A percentile compares a stretch with the other conserved stretches of the same genome.
Evolutionary conservation across 148 eudicot genomes (phyloP).

Genomic region (Heliosperma pusillum): DNA sequence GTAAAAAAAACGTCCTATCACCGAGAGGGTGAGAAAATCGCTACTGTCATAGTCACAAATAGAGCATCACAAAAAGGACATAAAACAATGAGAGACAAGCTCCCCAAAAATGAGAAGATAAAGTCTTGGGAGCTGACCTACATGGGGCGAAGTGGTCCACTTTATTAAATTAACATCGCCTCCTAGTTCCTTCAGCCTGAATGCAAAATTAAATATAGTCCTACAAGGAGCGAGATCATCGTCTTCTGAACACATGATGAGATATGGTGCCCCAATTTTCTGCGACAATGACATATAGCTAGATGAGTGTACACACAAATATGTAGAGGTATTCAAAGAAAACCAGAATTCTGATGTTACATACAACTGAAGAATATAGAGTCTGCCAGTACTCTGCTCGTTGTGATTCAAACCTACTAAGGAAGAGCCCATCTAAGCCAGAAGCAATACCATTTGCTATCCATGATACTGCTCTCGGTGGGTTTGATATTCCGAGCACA

Average conservation of each 20-base stretch:
- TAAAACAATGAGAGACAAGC: not conserved
- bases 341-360: conserved; percentile 25
- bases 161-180: conserved; percentile 77
- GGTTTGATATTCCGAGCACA: conserved; percentile 58
- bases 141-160: conserved; percentile 88
- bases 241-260: conserved; percentile 79
- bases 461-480: conserved; percentile 69
- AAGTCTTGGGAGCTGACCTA: conserved; percentile 51
- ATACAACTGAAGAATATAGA: conserved; percentile 77
- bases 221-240: conserved; percentile 84
- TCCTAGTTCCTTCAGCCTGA: conserved; percentile 62
- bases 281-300: conserved; percentile 24
- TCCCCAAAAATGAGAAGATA: not conserved
- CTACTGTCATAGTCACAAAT: not conserved
- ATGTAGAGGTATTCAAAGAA: conserved; percentile 7
- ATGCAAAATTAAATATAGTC: conserved; percentile 61
- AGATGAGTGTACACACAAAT: conserved; percentile 1
- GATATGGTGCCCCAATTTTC: conserved; percentile 83
- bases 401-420: conserved; percentile 73
- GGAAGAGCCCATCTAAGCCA: conserved; percentile 73
- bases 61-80: not conserved
- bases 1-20: not conserved
- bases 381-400: conserved; percentile 99
- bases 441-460: conserved; percentile 63
- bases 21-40: not conserved